Conservation (phyloP, 2,329 filamentous ascomycete species). For the Bipolaris sorokiniana region DNA sequence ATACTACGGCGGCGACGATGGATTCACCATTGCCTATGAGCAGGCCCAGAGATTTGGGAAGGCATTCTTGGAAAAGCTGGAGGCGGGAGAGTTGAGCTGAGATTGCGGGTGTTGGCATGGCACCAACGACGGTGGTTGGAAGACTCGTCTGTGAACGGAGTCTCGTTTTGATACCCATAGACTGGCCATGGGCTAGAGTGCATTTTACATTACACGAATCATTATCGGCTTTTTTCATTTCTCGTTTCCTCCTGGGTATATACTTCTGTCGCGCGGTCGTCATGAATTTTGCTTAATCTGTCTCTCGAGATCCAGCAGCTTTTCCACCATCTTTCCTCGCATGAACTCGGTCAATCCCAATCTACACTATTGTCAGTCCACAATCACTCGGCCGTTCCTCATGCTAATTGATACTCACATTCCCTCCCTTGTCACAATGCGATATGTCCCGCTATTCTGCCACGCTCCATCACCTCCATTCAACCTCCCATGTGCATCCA, state of each 20-base stretch:
- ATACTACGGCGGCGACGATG: conserved; percentile 69
- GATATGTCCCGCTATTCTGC: conserved; percentile 67
- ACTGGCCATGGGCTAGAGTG: conserved; percentile 5
- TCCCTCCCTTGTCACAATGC: conserved; percentile 65
- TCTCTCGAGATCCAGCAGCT: conserved; percentile 27
- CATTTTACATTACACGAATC: conserved; percentile 2
- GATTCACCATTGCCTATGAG: conserved; percentile 67
- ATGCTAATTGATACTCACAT: conserved; percentile 48
- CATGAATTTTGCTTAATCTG: conserved; percentile 27
- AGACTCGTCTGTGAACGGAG: neutral
- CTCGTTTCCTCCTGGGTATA: conserved; percentile 4
- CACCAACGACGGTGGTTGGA: neutral
- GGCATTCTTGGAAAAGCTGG: conserved; percentile 72
- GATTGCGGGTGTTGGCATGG: neutral
- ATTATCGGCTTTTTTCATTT: neutral
- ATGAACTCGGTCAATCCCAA: conserved; percentile 33
- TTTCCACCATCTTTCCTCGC: conserved; percentile 30
- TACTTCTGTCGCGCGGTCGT: neutral
- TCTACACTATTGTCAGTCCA: conserved; percentile 6
- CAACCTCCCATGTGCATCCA: conserved; percentile 64
- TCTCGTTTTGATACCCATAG: conserved; percentile 31
- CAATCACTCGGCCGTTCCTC: conserved; percentile 30
- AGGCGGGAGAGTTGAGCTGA: conserved; percentile 44
- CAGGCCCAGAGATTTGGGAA: conserved; percentile 78
- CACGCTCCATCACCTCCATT: conserved; percentile 63